phyloP scores from a whole-genome alignment of 2,329 filamentous ascomycete genomes.

The Aaosphaeria arxii region DNA sequence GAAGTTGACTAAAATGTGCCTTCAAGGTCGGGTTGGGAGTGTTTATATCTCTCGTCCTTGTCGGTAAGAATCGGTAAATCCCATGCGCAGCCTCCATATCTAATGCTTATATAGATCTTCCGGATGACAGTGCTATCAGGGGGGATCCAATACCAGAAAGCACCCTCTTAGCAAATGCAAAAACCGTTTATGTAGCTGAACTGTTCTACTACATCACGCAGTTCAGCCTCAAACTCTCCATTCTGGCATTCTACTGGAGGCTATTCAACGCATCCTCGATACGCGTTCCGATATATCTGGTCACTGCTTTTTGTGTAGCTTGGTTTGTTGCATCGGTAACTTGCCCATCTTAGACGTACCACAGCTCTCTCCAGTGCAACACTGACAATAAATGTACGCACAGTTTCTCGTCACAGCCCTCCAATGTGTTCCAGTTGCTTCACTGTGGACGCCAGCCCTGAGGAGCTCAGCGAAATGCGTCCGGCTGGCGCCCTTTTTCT shows the following conservation, averaged over 20 bases:
- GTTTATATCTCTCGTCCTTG: conserved; percentile 1
- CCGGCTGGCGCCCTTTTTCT: conserved; percentile 12
- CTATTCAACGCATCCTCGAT: conserved; percentile 16
- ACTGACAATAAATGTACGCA: not conserved
- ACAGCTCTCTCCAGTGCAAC: not conserved
- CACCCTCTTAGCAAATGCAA: no score
- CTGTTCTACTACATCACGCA: conserved; percentile 16
- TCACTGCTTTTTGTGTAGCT: conserved; percentile 9
- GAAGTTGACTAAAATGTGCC: not conserved
- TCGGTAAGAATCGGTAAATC: not conserved
- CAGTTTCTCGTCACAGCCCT: conserved; percentile 17
- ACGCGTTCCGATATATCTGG: conserved; percentile 6
- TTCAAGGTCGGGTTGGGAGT: not conserved
- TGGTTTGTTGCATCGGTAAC: conserved; percentile 18
- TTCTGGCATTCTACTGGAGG: conserved; percentile 24
- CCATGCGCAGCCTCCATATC: not conserved
- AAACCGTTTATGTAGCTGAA: conserved; percentile 13
- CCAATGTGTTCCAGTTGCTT: conserved; percentile 15
- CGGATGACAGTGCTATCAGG: no score
- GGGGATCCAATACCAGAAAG: no score
- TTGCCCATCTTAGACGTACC: no score
- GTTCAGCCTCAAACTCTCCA: conserved; percentile 16
- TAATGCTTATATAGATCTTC: not conserved
- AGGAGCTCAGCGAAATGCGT: conserved; percentile 14
- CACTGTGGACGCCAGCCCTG: conserved; percentile 6